Conservation (phyloP, 2,329 filamentous ascomycete genomes). For the Paramyrothecium roridum region DNA sequence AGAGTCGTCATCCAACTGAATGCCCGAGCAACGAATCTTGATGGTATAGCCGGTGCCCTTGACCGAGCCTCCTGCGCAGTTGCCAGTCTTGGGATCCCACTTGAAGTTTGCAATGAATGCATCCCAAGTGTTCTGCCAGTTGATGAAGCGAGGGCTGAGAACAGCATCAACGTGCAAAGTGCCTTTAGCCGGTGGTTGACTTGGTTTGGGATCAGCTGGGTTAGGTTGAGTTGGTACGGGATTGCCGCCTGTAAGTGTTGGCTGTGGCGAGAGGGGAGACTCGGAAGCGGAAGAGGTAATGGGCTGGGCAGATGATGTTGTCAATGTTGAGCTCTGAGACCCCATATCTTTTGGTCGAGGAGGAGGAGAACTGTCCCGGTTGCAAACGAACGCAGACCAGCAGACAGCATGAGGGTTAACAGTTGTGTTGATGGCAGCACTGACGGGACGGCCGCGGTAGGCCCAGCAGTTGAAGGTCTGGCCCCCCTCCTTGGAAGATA, state of each 20-base stretch:
- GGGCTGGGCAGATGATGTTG: conserved; percentile 26
- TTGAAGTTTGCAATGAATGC: conserved; percentile 35
- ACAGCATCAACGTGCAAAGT: conserved; percentile 26
- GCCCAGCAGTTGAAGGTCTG: conserved; percentile 38
- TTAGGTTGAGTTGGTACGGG: conserved; percentile 23
- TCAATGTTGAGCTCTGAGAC: conserved; percentile 28
- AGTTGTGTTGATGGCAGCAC: conserved; percentile 34
- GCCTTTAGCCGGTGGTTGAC: conserved; percentile 20
- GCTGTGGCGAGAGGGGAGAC: conserved; percentile 18
- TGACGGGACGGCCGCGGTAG: conserved; percentile 36
- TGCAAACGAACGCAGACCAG: conserved; percentile 39
- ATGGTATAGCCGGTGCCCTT: conserved; percentile 32
- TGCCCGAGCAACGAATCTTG: conserved; percentile 31
- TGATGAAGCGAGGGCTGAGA: conserved; percentile 35
- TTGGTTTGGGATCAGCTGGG: background rate
- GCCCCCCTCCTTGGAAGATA: conserved; percentile 35
- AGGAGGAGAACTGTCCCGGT: conserved; percentile 28
- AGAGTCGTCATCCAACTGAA: conserved; percentile 33
- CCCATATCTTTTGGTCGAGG: conserved; percentile 31
- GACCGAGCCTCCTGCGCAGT: conserved; percentile 26
- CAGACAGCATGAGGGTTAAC: conserved; percentile 32
- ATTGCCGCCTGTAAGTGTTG: conserved; percentile 18
- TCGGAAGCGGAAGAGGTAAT: conserved; percentile 28
- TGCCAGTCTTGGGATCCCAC: conserved; percentile 34
- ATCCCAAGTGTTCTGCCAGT: conserved; percentile 35